Evolutionary conservation across 805 yeast species (phyloP).

Genomic region (Helenozyma baotianmanensis): DNA sequence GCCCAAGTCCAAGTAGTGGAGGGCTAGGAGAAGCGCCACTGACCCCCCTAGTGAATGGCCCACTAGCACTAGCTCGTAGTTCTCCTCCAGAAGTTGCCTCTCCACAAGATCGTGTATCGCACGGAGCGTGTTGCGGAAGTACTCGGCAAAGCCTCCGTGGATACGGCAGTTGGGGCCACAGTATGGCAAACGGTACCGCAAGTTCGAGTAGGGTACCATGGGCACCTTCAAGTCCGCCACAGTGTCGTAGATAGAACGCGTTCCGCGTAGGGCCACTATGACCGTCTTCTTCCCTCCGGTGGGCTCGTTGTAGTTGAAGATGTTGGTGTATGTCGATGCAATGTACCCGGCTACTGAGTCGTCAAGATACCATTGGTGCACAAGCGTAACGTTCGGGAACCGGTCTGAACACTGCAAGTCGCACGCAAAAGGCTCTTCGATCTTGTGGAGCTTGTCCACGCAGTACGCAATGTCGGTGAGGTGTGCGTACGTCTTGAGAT

Average conservation of each 20-base stretch:
- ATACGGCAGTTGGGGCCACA: constrained; percentile 35
- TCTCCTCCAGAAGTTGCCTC: constrained; percentile 16
- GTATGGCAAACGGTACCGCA: constrained; percentile 17
- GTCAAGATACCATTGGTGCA: constrained; percentile 37
- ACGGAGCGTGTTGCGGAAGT: constrained; percentile 25
- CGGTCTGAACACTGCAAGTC: constrained; percentile 28
- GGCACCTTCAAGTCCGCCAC: constrained; percentile 36
- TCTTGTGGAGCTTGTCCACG: constrained; percentile 23
- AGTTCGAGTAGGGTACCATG: constrained; percentile 26
- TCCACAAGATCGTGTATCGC: constrained; percentile 23
- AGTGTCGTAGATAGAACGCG: constrained; percentile 38
- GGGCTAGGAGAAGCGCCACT: constrained; percentile 32
- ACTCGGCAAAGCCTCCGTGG: constrained; percentile 30
- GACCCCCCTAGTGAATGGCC: constrained; percentile 40
- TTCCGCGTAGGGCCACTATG: constrained; percentile 38
- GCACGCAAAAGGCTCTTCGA: constrained; percentile 38
- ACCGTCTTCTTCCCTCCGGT: constrained; percentile 21
- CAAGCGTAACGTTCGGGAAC: constrained; percentile 34
- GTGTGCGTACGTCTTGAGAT: constrained; percentile 36
- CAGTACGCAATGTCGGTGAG: constrained; percentile 43
- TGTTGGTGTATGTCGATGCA: constrained; percentile 25
- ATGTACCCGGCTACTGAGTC: constrained; percentile 36
- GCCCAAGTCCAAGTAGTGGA: constrained; percentile 34
- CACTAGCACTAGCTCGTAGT: constrained; percentile 17
- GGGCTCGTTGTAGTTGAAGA: constrained; percentile 18